These are phyloP conservation scores for Parsonsia alboflavescens DNA, from an alignment of 257 asterid species.

Conservation along the genomic window DNA sequence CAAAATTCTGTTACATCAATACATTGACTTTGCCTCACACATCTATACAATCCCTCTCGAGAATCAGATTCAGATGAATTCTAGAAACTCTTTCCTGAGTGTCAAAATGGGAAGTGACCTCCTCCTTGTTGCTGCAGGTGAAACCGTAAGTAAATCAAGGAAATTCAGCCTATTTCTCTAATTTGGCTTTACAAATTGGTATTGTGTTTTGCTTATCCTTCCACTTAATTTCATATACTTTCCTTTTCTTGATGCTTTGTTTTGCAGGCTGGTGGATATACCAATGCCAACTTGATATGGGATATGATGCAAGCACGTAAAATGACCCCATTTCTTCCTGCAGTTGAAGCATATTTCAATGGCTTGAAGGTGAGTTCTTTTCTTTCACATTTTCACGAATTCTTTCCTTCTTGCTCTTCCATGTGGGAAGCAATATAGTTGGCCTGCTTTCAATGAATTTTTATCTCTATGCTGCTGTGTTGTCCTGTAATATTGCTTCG, in stretches of 20 bases:
- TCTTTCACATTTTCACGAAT: not conserved
- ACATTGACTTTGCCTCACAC: not conserved
- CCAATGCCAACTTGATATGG: constrained; percentile 84
- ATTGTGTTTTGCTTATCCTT: not conserved
- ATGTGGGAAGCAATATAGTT: not conserved
- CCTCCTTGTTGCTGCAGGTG: constrained; percentile 82
- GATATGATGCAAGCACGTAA: constrained; percentile 75
- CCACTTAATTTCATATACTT: not conserved
- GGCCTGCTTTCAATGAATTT: not conserved
- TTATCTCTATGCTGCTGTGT: not conserved
- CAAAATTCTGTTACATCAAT: not conserved
- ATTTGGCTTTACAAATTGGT: not conserved
- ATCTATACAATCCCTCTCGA: not conserved
- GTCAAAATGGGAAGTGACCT: constrained; percentile 58
- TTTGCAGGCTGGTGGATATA: constrained; percentile 71
- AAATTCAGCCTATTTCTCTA: not conserved
- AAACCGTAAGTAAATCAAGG: constrained; percentile 47
- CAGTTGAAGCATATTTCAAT: constrained; percentile 60
- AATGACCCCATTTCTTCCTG: constrained; percentile 39
- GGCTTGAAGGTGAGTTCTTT: constrained; percentile 71
- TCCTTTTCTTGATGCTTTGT: constrained; percentile 5
- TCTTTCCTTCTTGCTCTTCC: not conserved
- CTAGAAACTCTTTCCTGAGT: constrained; percentile 42
- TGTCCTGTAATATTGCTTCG: not conserved
- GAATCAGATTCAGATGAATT: constrained; percentile 53